A percentile compares a stretch with the other conserved stretches of the same genome.
These are phyloP conservation scores for Rosa lucieae DNA, from an alignment of 306 rosid genomes.

Conservation along the genomic window DNA sequence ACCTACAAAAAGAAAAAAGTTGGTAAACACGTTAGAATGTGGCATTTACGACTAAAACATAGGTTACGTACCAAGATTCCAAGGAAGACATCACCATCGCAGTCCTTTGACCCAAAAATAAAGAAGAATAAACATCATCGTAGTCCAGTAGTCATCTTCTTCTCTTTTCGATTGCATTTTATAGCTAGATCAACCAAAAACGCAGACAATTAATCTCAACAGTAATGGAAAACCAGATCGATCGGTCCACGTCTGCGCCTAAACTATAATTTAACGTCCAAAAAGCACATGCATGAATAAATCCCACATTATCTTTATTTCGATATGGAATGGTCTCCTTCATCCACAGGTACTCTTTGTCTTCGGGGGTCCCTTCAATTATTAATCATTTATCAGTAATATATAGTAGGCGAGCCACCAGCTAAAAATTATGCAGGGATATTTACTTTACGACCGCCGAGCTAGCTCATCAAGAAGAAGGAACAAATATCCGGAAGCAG, in stretches of 20 bases:
- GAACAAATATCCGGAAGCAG: background rate
- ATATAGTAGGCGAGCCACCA: background rate
- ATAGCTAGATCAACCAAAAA: background rate
- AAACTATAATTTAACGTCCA: background rate
- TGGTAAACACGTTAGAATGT: too few species aligned
- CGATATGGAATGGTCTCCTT: background rate
- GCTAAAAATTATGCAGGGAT: background rate
- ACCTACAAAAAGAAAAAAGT: too few species aligned
- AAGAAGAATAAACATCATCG: too few species aligned
- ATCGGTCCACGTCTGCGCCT: background rate
- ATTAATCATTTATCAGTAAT: background rate
- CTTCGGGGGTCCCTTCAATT: too few species aligned
- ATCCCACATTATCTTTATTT: background rate
- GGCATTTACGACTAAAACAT: too few species aligned
- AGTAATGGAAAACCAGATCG: background rate
- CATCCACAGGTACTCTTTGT: background rate
- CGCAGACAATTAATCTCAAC: background rate
- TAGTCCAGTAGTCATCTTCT: background rate
- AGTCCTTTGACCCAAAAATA: too few species aligned
- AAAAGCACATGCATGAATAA: background rate
- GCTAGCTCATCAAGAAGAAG: background rate
- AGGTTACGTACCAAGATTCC: too few species aligned
- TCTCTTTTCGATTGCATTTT: background rate
- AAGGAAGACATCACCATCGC: too few species aligned
- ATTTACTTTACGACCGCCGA: background rate